A percentile compares a stretch with the other conserved stretches of the same genome.
Evolutionary conservation across 2,329 filamentous ascomycete species (phyloP).

Genomic region (Berkeleyomyces basicola): DNA sequence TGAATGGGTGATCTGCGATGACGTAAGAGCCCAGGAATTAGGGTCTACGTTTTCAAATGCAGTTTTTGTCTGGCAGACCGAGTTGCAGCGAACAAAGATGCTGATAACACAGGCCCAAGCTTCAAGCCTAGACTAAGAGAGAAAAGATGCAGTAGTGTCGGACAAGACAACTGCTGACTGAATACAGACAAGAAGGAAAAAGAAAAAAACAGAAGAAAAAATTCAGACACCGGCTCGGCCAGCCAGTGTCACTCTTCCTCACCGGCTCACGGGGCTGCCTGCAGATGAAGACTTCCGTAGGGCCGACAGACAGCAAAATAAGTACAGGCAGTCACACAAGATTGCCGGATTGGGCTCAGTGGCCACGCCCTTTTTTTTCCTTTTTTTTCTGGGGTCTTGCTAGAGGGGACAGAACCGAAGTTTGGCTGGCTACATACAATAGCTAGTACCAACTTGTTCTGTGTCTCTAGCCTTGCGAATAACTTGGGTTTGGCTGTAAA

Average conservation of each 20-base stretch:
- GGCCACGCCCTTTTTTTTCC: not conserved
- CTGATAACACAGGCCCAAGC: not conserved
- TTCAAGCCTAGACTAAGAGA: not conserved
- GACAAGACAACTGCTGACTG: not conserved
- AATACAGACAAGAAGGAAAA: not conserved
- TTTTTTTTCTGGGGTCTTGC: not conserved
- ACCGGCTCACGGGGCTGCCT: not conserved
- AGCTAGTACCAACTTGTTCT: not conserved
- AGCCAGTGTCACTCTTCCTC: not conserved
- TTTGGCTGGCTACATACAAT: not conserved
- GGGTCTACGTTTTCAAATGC: not conserved
- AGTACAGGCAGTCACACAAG: not conserved
- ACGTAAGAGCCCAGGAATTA: not conserved
- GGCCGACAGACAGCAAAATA: not conserved
- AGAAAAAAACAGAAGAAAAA: not conserved
- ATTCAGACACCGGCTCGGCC: not conserved
- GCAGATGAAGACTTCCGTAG: conserved; percentile 5
- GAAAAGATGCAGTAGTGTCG: not conserved
- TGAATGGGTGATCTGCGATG: conserved; percentile 1
- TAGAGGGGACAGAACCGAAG: not conserved
- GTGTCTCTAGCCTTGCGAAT: not conserved
- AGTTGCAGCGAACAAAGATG: not conserved
- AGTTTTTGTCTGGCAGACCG: not conserved
- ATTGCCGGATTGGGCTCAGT: not conserved
- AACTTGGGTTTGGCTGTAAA: not conserved